Conservation (phyloP, 2,329 filamentous ascomycete genomes). For the Periconia sp. region DNA sequence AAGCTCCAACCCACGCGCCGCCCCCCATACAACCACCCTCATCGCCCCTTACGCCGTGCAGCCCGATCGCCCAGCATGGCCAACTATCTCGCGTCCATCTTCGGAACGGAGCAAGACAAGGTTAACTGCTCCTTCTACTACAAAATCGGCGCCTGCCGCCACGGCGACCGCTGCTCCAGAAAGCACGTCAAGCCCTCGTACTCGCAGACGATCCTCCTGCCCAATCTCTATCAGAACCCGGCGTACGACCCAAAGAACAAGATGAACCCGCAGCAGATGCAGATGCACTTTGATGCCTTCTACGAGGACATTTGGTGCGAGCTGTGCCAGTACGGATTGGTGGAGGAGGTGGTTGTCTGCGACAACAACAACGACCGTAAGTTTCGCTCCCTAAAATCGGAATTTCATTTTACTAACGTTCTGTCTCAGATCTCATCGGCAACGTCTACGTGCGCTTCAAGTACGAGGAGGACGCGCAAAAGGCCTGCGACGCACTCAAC, state of each 20-base stretch:
- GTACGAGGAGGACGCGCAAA: slow-evolving; percentile 95
- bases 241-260: slow-evolving; percentile 95
- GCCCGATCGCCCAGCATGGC: slow-evolving; percentile 67
- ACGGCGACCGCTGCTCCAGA: slow-evolving; percentile 96
- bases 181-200: slow-evolving; percentile 99
- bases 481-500: slow-evolving; percentile 93
- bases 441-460: slow-evolving; percentile 99
- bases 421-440: slow-evolving; percentile 79
- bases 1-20: background rate
- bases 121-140: slow-evolving; percentile 99
- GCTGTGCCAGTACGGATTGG: slow-evolving; percentile 95
- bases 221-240: slow-evolving; percentile 98
- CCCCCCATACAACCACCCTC: background rate
- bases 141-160: slow-evolving; percentile 98
- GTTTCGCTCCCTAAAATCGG: too few species aligned
- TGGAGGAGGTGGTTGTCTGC: slow-evolving; percentile 97
- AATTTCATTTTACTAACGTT: too few species aligned
- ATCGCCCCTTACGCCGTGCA: background rate
- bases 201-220: slow-evolving; percentile 95
- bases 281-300: slow-evolving; percentile 99
- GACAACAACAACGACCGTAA: slow-evolving; percentile 98
- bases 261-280: slow-evolving; percentile 94
- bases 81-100: slow-evolving; percentile 98
- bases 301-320: slow-evolving; percentile 99
- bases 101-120: slow-evolving; percentile 98